phyloP scores from a whole-genome alignment of 208 protist genomes.

The Crithidia acanthocephali region DNA sequence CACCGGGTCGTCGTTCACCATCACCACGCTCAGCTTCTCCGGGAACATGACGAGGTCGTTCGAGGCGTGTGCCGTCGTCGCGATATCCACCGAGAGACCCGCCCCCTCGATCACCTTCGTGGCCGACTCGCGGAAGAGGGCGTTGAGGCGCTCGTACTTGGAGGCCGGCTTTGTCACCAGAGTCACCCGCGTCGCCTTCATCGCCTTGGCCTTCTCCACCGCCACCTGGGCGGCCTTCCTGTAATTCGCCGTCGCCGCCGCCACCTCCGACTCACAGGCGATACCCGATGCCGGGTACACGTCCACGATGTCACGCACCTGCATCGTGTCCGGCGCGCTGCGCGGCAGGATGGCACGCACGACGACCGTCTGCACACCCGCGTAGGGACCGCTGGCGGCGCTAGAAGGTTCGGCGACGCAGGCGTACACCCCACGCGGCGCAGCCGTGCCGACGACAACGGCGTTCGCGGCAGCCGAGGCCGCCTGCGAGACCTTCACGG shows the following conservation, averaged over 20 bases:
- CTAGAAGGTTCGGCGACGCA: conserved; percentile 49
- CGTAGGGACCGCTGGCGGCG: conserved; percentile 43
- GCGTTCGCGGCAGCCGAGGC: conserved; percentile 49
- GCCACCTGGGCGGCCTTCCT: conserved; percentile 70
- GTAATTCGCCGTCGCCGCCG: conserved; percentile 53
- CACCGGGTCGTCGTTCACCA: conserved; percentile 73
- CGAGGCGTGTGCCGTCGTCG: conserved; percentile 52
- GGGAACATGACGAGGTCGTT: conserved; percentile 81
- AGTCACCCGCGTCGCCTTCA: conserved; percentile 59
- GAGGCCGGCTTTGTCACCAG: conserved; percentile 77
- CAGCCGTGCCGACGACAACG: conserved; percentile 67
- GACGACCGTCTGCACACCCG: conserved; percentile 60
- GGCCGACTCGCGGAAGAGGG: conserved; percentile 60
- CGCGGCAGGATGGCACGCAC: conserved; percentile 80
- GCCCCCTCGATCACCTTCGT: conserved; percentile 60
- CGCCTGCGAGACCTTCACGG: conserved; percentile 46
- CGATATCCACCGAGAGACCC: conserved; percentile 60
- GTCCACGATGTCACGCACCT: conserved; percentile 80
- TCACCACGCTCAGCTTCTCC: conserved; percentile 67
- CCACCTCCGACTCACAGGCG: conserved; percentile 47
- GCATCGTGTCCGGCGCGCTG: conserved; percentile 45
- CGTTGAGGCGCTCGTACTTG: conserved; percentile 77
- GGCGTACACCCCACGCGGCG: conserved; percentile 65
- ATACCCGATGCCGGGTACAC: conserved; percentile 76
- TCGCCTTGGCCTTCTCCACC: conserved; percentile 63